Evolutionary conservation across 495 filamentous ascomycete genomes (phyloP), one percentile per base, ranked within the genome.

Genomic region (Podospora pseudopauciseta): DNA sequence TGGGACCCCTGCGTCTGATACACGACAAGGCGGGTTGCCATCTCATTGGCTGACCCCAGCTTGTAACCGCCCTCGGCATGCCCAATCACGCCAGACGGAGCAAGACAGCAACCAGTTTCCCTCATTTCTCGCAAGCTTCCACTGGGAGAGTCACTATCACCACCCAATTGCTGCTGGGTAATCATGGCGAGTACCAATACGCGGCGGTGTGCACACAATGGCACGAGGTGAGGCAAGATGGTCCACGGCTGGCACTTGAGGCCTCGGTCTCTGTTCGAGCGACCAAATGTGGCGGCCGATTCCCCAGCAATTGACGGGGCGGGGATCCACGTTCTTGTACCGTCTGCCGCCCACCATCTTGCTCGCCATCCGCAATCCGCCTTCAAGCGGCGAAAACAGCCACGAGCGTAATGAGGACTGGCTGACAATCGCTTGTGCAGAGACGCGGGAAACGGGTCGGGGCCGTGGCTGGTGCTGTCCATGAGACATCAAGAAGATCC

Each of bases 51-150:
- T 60, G 7, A 18, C 26, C 57, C 18, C 60, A 58, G 63, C 27
- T 72, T 78, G 71, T 82, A 82, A 76, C 80, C 80, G 80, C 80
- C 79, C 68, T 71, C 71, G 62, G 75, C 69, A 74, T 71, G 60
- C 73, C 78, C 80, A 79, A 80, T 81, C 81, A 82, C 79, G 60
- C 72, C 63, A 57, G 60, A 68, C 70, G 63, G 60, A 39, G 66
- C 61, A 30, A 59, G 65, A 68, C 58, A 73, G 57, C 68, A 67
- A 70, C 71, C 73, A 67, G 71, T 71, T 61, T 75, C 63, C 60
- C 61, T 27, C 28, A 18, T 66, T 61, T 23, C 34, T 70, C 60
- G 60, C 66, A 65, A 73, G 18, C 65, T 53, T 9, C 32, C 70
- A 67, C 53, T 49, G 15, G 15, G 11, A 63, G n/a, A 58, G 18